Evolutionary conservation across 176 grass and related monocot genomes (phyloP).

Genomic region (Lolium multiflorum): DNA sequence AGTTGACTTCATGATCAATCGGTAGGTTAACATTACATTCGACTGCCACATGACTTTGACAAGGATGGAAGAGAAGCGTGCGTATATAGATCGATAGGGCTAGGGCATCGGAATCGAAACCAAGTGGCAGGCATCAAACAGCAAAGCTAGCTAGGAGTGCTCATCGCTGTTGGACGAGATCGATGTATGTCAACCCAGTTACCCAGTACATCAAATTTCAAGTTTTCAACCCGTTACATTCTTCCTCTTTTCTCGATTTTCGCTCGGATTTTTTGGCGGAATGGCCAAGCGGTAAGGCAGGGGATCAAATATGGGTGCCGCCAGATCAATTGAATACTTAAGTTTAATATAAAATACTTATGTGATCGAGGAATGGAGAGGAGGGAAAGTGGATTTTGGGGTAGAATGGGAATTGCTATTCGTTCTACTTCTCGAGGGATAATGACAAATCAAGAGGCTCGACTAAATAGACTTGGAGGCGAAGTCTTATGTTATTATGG

Average conservation of each 20-base stretch:
- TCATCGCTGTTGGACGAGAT: neutral
- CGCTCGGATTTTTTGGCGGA: too few species aligned
- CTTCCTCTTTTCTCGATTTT: neutral
- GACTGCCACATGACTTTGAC: constrained; percentile 13
- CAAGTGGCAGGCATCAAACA: neutral
- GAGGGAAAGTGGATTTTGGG: too few species aligned
- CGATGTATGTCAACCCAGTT: neutral
- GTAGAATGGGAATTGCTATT: too few species aligned
- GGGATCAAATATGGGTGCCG: too few species aligned
- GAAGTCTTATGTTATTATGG: too few species aligned
- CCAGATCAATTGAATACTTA: too few species aligned
- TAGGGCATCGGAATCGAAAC: neutral
- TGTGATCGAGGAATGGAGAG: too few species aligned
- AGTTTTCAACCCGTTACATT: neutral
- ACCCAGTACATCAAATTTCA: neutral
- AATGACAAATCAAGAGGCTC: too few species aligned
- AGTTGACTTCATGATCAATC: constrained; percentile 28
- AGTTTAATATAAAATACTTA: too few species aligned
- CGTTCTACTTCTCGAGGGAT: too few species aligned
- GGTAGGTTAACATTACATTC: constrained; percentile 47
- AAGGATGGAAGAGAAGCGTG: constrained; percentile 18
- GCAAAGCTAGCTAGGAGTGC: neutral
- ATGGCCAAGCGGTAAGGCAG: too few species aligned
- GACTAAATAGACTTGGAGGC: too few species aligned
- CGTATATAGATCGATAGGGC: neutral